Percentiles rank a stretch among this genome's conserved stretches.
phyloP scores from a whole-genome alignment of 1,284 basidiomycete genomes.

The Puccinia triticina region DNA sequence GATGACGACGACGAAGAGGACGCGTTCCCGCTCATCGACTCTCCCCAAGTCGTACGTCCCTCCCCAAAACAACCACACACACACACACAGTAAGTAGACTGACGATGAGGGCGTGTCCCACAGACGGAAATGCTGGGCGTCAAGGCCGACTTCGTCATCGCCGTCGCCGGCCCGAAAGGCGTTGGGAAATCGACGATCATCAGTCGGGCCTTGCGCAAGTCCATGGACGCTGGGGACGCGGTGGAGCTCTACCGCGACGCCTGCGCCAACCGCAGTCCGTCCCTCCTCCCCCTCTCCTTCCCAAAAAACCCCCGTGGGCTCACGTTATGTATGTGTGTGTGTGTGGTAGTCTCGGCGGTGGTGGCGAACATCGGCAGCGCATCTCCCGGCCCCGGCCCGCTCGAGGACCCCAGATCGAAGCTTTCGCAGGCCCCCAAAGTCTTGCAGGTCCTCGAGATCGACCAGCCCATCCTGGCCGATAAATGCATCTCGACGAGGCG shows the following conservation, averaged over 20 bases:
- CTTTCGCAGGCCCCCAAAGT: slow-evolving; percentile 44
- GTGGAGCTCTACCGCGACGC: slow-evolving; percentile 26
- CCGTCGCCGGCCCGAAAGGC: slow-evolving; percentile 56
- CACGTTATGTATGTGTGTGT: background rate
- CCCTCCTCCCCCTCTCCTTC: background rate
- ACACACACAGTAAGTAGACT: too few relatives aligned
- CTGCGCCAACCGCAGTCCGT: slow-evolving; percentile 20
- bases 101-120: background rate
- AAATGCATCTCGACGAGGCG: slow-evolving; percentile 44
- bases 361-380: too few relatives aligned
- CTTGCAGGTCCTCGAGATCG: slow-evolving; percentile 58
- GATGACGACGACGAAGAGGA: background rate
- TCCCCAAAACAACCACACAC: background rate
- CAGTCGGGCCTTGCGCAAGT: slow-evolving; percentile 53
- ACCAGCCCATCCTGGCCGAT: slow-evolving; percentile 54
- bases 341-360: slow-evolving; percentile 52
- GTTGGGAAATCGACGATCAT: slow-evolving; percentile 59
- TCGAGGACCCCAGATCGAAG: too few relatives aligned
- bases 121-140: slow-evolving; percentile 15
- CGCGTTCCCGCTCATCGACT: background rate
- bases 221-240: background rate
- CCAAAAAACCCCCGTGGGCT: too few relatives aligned
- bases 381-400: too few relatives aligned
- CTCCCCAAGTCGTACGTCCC: background rate
- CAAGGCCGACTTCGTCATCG: slow-evolving; percentile 53